Evolutionary conservation across 2,329 filamentous ascomycete species (phyloP), one percentile per base, ranked within the genome.

Genomic region (Sporothrix euskadiensis): DNA sequence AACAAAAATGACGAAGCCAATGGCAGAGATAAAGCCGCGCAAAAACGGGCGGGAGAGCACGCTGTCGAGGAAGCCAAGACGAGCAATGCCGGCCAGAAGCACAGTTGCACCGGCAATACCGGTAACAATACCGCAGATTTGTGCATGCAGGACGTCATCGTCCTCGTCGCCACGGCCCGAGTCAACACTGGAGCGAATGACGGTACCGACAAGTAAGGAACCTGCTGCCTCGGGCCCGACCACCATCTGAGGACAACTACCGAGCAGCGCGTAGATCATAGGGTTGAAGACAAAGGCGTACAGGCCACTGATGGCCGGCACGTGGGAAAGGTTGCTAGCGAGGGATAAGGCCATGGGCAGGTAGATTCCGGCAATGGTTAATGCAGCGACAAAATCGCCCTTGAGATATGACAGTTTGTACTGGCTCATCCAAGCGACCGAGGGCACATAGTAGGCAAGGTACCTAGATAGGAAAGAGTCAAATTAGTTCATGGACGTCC

Each of bases 361-460:
- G 81, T 99, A 99, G 84, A 99, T 96, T 35, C 94, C 97, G n/a
- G 95, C 93, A 84, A 99, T 91, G n/a, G 96, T 98, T 75, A 98
- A 81, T 68, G 95, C 94, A 9, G 95, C 92, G 16, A 97, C 85
- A 22, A 98, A 83, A 81, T 99, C 96, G 66, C 96, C 96, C 77
- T 91, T 89, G 66, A 98, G 82, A 82, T 93, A 97, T 3, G 89
- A 88, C 87, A 89, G 90, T 77, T 88, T 89, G 82, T 99, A 99
- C 82, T 97, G 93, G 71, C 86, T 87, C 75, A 97, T 91, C 96
- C 96, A 99, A 76, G 91, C 94, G 76, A 97, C 84, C 75, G 94
- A 93, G 0, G 96, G 96, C 63, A 99, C 85, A 80, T 99, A 99
- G 84, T 99, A 98, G 4, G 91, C 90, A 75, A 98, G 82, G 80